Conservation (phyloP, 2,329 filamentous ascomycete genomes). For the Dactylellina parvicollis region DNA sequence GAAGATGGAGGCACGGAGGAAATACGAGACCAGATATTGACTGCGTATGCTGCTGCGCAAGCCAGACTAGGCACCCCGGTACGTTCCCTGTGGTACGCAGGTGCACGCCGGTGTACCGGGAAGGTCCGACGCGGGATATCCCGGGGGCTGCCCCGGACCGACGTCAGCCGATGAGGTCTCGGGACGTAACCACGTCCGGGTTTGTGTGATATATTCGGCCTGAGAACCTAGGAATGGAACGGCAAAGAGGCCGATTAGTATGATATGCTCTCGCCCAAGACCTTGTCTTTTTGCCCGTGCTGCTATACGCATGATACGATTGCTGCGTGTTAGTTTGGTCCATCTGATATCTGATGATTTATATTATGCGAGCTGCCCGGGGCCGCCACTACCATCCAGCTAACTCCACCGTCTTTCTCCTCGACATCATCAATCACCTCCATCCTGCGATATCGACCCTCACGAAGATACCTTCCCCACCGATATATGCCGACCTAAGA, state of each 20-base stretch:
- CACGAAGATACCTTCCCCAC: no score
- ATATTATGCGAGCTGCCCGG: no score
- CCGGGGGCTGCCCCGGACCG: not conserved
- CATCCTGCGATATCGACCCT: not conserved
- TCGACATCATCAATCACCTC: not conserved
- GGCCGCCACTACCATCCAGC: no score
- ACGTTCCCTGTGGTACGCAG: slow-evolving; percentile 68
- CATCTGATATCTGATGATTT: no score
- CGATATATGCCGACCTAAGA: no score
- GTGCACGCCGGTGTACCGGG: slow-evolving; percentile 65
- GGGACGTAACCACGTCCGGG: not conserved
- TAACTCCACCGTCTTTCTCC: not conserved
- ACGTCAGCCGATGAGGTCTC: slow-evolving; percentile 14
- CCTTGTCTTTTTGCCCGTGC: no score
- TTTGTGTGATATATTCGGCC: not conserved
- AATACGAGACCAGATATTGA: slow-evolving; percentile 59
- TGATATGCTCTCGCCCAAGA: no score
- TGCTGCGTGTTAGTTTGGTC: no score
- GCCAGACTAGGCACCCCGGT: slow-evolving; percentile 60
- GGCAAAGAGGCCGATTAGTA: no score
- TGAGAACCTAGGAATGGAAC: no score
- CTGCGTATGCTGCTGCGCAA: slow-evolving; percentile 62
- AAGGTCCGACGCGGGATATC: slow-evolving; percentile 71
- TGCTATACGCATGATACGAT: no score
- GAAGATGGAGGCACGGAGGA: not conserved